Percentiles rank a stretch among this genome's conserved stretches.
Conservation (phyloP, 495 filamentous ascomycete genomes). For the Xylaria palmicola region DNA sequence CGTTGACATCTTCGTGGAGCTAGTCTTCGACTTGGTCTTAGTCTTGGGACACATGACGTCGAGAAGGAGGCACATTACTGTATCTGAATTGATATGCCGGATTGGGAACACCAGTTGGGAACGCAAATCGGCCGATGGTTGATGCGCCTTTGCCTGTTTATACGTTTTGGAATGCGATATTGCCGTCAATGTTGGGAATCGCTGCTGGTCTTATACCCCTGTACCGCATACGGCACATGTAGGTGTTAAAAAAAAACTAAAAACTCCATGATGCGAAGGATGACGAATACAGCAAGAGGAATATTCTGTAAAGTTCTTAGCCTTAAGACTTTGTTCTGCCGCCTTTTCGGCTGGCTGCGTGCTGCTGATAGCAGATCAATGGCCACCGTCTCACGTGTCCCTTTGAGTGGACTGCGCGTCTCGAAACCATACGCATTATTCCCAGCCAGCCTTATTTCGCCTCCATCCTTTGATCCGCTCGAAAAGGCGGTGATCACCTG, state of each 20-base stretch:
- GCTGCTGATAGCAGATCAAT: background rate
- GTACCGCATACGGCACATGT: background rate
- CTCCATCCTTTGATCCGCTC: background rate
- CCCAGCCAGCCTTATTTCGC: background rate
- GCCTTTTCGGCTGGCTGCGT: background rate
- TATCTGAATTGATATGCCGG: background rate
- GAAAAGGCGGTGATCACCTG: constrained; percentile 1
- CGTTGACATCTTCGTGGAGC: background rate
- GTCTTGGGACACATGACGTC: constrained; percentile 11
- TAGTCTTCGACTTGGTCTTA: constrained; percentile 8
- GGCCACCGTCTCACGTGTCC: background rate
- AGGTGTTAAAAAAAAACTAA: too few species aligned
- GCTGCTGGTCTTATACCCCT: constrained; percentile 9
- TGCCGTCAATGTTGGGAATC: background rate
- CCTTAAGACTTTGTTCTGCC: constrained; percentile 4
- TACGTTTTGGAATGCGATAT: background rate
- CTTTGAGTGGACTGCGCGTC: constrained; percentile 1
- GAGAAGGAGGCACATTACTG: constrained; percentile 11
- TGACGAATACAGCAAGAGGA: background rate
- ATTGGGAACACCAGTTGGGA: too few species aligned
- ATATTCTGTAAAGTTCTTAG: background rate
- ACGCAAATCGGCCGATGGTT: background rate
- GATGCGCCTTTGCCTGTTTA: background rate
- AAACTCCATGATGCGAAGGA: background rate
- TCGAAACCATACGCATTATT: constrained; percentile 12